Percentiles rank a stretch among this genome's conserved stretches.
Conservation (phyloP, 1,139 yeast genomes). For the Sugiyamaella paludigena region DNA sequence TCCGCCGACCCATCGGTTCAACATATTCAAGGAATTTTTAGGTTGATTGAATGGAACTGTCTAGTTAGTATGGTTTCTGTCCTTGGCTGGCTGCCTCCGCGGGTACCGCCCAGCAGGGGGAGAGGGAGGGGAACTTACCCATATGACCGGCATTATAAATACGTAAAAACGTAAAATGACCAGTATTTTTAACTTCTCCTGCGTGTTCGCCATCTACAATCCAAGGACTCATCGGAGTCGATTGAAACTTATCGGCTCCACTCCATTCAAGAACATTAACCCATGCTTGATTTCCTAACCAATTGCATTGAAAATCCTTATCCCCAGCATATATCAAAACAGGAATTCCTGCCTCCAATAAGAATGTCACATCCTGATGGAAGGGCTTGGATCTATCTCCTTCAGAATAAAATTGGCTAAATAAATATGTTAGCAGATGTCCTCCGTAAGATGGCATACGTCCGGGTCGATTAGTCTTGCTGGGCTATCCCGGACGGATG, state of each 20-base stretch:
- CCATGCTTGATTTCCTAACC: constrained; percentile 88
- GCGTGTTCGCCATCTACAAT: constrained; percentile 45
- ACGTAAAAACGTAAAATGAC: constrained; percentile 58
- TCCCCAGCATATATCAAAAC: constrained; percentile 84
- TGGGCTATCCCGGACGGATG: no score
- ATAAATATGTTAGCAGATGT: constrained; percentile 50
- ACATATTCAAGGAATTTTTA: constrained; percentile 66
- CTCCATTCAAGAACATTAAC: constrained; percentile 64
- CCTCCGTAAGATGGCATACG: no score
- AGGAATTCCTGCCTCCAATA: constrained; percentile 67
- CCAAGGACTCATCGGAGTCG: constrained; percentile 37
- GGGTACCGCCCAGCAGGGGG: no score
- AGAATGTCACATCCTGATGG: constrained; percentile 57
- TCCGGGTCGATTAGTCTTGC: no score
- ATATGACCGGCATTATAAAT: constrained; percentile 67
- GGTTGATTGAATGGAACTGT: constrained; percentile 77
- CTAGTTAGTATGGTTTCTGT: background rate
- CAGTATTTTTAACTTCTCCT: constrained; percentile 58
- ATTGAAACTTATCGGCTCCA: constrained; percentile 38
- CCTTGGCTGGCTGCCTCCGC: no score
- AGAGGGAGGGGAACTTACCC: constrained; percentile 49
- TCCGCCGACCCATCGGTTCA: constrained; percentile 65
- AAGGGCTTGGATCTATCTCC: constrained; percentile 66
- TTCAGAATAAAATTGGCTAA: constrained; percentile 78
- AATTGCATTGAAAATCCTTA: constrained; percentile 84